phyloP scores from a whole-genome alignment of 1,284 basidiomycete species.

The Cryptococcus maquisensis region DNA sequence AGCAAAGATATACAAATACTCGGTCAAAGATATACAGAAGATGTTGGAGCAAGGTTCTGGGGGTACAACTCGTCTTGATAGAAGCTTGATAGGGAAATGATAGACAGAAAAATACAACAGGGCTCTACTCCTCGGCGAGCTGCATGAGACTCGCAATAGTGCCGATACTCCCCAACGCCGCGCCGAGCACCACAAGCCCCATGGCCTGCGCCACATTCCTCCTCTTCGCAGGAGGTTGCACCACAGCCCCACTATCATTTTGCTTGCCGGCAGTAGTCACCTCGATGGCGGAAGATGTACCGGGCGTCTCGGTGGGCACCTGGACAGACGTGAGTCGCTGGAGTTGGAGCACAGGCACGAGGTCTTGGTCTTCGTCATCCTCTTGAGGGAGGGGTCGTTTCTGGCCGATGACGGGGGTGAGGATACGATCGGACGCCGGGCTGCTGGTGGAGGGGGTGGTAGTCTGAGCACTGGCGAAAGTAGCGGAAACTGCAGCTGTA shows the following conservation, averaged over 20 bases:
- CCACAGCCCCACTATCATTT: background rate
- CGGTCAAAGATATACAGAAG: too few relatives aligned
- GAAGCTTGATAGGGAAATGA: too few relatives aligned
- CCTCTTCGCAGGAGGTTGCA: background rate
- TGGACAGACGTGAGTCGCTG: too few relatives aligned
- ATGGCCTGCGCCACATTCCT: constrained; percentile 5
- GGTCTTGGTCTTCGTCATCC: too few relatives aligned
- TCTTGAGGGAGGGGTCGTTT: constrained; percentile 14
- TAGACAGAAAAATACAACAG: too few relatives aligned
- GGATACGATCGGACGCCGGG: constrained; percentile 1
- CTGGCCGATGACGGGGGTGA: constrained; percentile 4
- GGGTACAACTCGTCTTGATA: too few relatives aligned
- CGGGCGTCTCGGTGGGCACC: too few relatives aligned
- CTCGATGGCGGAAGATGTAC: background rate
- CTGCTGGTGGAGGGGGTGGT: background rate
- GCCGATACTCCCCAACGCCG: constrained; percentile 29
- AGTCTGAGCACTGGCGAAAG: background rate
- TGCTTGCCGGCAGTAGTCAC: background rate
- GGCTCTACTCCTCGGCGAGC: constrained; percentile 15
- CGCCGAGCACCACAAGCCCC: constrained; percentile 26
- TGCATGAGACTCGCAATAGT: constrained; percentile 37
- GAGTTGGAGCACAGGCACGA: too few relatives aligned
- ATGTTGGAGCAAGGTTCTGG: too few relatives aligned
- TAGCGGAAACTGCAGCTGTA: too few relatives aligned
- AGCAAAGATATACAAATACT: too few relatives aligned